Conservation (phyloP, 768 basidiomycete genomes). For the Lactarius sanguifluus region DNA sequence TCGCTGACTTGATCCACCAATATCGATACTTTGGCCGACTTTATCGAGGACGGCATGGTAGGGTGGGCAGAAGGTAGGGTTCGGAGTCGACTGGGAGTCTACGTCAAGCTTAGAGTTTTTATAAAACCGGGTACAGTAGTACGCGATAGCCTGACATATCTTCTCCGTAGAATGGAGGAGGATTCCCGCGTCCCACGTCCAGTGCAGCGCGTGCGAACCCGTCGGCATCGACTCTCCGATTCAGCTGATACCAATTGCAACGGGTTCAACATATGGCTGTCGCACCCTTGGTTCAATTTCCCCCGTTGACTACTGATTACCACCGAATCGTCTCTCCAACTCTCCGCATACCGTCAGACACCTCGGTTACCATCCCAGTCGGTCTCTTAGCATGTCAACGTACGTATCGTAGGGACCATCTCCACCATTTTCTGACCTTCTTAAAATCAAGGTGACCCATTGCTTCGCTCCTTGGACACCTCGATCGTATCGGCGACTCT, state of each 20-base stretch:
- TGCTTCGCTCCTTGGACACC: conserved; percentile 58
- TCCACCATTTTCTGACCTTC: neutral
- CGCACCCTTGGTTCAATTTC: conserved; percentile 42
- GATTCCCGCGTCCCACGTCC: neutral
- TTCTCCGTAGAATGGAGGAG: conserved; percentile 3
- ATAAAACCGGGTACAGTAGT: neutral
- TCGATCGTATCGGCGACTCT: conserved; percentile 52
- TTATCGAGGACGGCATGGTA: conserved; percentile 29
- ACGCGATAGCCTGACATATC: neutral
- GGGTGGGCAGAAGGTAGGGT: neutral
- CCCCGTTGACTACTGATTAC: conserved; percentile 49
- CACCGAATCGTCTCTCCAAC: conserved; percentile 63
- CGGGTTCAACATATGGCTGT: conserved; percentile 39
- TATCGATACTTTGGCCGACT: neutral
- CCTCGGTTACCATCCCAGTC: conserved; percentile 58
- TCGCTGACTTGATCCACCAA: neutral
- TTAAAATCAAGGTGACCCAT: conserved; percentile 58
- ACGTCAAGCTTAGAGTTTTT: neutral
- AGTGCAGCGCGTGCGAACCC: neutral
- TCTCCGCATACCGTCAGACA: conserved; percentile 53
- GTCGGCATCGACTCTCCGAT: neutral
- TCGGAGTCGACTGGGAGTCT: neutral
- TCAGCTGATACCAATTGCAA: conserved; percentile 4
- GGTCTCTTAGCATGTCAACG: conserved; percentile 81
- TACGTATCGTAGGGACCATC: conserved; percentile 36